Evolutionary conservation across 495 filamentous ascomycete species (phyloP).

Genomic region (Beverwykella pulmonaria): DNA sequence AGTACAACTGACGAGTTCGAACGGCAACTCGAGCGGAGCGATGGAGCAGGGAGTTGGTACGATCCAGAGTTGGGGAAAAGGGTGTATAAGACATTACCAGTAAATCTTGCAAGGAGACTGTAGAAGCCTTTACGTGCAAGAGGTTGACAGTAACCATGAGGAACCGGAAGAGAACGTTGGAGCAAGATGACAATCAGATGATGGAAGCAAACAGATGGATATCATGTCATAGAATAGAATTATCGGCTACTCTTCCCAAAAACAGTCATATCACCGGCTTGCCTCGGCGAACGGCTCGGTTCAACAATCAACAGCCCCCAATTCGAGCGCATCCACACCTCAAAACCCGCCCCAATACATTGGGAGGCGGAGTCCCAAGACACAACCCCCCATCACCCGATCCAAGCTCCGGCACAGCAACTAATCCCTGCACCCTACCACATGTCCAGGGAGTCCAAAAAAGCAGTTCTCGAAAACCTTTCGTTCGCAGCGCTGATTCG

Average conservation of each 20-base stretch:
- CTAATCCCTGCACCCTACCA: neutral
- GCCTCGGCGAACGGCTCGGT: neutral
- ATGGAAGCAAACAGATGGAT: neutral
- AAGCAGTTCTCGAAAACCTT: too few species aligned
- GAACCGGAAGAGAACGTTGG: neutral
- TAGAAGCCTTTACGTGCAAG: neutral
- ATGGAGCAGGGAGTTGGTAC: constrained; percentile 19
- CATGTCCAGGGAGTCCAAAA: too few species aligned
- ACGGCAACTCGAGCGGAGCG: constrained; percentile 16
- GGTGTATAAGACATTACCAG: constrained; percentile 21
- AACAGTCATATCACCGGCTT: too few species aligned
- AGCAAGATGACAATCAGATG: neutral
- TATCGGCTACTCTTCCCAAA: too few species aligned
- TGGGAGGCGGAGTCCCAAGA: neutral
- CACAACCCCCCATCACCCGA: neutral
- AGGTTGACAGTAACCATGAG: neutral
- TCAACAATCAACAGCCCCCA: neutral
- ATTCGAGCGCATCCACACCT: neutral
- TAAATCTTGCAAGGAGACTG: constrained; percentile 3
- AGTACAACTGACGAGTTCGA: constrained; percentile 26
- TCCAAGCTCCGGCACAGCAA: neutral
- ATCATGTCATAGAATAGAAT: too few species aligned
- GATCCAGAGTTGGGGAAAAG: constrained; percentile 10
- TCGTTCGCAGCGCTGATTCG: neutral
- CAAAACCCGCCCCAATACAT: neutral